A percentile compares a stretch with the other conserved stretches of the same genome.
Evolutionary conservation across 2,329 filamentous ascomycete genomes (phyloP).

Genomic region (Stagonosporopsis chrysanthemi): DNA sequence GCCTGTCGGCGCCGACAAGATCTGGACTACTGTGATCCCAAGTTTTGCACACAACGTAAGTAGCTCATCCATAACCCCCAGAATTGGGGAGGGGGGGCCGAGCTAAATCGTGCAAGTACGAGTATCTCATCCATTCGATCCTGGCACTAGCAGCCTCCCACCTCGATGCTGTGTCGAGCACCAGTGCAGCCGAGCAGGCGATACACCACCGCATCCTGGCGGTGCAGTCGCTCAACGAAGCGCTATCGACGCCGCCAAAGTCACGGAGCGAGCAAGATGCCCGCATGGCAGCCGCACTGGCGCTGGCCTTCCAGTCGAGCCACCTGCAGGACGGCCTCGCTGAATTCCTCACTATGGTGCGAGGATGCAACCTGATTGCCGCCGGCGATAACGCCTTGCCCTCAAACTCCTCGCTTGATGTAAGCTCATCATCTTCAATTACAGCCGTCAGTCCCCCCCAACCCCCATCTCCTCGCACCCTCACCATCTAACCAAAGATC

Average conservation of each 20-base stretch:
- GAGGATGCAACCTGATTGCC: slow-evolving; percentile 48
- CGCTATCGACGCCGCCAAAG: slow-evolving; percentile 45
- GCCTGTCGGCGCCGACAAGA: slow-evolving; percentile 68
- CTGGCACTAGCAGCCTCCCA: slow-evolving; percentile 73
- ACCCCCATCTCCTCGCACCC: slow-evolving; percentile 1
- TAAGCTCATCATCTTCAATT: slow-evolving; percentile 20
- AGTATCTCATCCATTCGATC: slow-evolving; percentile 75
- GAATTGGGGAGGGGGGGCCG: neutral
- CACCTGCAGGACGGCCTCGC: slow-evolving; percentile 48
- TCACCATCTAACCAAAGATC: slow-evolving; percentile 6
- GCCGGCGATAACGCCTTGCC: slow-evolving; percentile 30
- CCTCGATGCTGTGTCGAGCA: slow-evolving; percentile 59
- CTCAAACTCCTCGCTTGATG: slow-evolving; percentile 40
- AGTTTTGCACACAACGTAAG: slow-evolving; percentile 71
- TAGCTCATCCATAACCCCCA: neutral
- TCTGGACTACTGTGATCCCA: slow-evolving; percentile 73
- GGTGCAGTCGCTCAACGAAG: slow-evolving; percentile 58
- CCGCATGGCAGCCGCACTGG: slow-evolving; percentile 48
- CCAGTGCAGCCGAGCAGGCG: slow-evolving; percentile 63
- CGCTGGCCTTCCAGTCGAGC: slow-evolving; percentile 49
- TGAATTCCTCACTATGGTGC: slow-evolving; percentile 49
- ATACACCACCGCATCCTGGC: slow-evolving; percentile 72
- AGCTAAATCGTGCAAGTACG: slow-evolving; percentile 56
- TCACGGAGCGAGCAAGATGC: slow-evolving; percentile 45
- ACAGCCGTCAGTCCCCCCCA: neutral